Conservation (phyloP, 768 basidiomycete genomes). For the Tylopilus intermedius region DNA sequence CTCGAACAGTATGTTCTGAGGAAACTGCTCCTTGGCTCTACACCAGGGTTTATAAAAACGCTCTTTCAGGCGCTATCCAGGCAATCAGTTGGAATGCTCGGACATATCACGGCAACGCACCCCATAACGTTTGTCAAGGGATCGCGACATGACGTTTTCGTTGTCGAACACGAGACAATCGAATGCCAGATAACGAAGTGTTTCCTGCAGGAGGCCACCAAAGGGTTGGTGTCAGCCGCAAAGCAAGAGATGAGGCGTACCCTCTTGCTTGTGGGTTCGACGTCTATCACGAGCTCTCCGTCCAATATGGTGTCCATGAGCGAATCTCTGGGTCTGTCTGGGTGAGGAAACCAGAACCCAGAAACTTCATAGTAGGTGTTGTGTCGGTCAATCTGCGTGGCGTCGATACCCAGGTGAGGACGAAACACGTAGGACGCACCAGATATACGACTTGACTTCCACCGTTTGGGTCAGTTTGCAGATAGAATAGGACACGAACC, state of each 20-base stretch:
- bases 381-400: conserved; percentile 84
- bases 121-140: conserved; percentile 85
- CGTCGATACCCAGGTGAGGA: conserved; percentile 6
- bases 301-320: conserved; percentile 82
- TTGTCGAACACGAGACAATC: conserved; percentile 87
- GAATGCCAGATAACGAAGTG: conserved; percentile 78
- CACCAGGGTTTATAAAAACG: conserved; percentile 83
- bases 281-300: conserved; percentile 90
- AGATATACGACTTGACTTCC: conserved; percentile 65
- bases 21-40: conserved; percentile 63
- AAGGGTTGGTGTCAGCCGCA: not conserved
- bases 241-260: conserved; percentile 38
- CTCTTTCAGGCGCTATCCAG: conserved; percentile 48
- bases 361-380: conserved; percentile 72
- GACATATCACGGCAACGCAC: conserved; percentile 42
- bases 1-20: conserved; percentile 78
- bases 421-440: conserved; percentile 41
- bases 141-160: conserved; percentile 79
- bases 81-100: conserved; percentile 3
- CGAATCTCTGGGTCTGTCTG: conserved; percentile 62
- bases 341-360: conserved; percentile 88
- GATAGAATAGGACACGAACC: conserved; percentile 79
- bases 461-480: conserved; percentile 53
- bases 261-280: conserved; percentile 67
- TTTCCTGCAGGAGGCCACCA: conserved; percentile 49